phyloP scores from a whole-genome alignment of 352 stramenopile genomes.

The Phytophthora vignae region DNA sequence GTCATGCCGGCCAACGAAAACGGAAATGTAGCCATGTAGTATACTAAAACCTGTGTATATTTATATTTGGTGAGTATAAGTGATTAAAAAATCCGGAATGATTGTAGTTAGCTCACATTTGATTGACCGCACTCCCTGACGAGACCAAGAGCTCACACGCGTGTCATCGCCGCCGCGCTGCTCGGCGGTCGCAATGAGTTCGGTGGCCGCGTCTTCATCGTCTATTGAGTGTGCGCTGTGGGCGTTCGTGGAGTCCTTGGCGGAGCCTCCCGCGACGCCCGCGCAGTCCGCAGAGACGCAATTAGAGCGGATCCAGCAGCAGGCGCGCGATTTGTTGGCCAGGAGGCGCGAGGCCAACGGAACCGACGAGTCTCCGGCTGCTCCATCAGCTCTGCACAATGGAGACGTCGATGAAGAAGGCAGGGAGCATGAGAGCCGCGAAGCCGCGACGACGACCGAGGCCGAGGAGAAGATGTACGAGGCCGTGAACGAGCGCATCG shows the following conservation, averaged over 20 bases:
- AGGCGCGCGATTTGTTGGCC: slow-evolving; percentile 47
- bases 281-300: slow-evolving; percentile 14
- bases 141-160: not conserved
- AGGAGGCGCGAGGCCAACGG: slow-evolving; percentile 24
- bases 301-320: slow-evolving; percentile 44
- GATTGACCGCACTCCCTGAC: slow-evolving; percentile 12
- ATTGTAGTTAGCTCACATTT: slow-evolving; percentile 13
- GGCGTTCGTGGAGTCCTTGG: slow-evolving; percentile 57
- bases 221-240: slow-evolving; percentile 52
- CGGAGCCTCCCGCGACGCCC: slow-evolving; percentile 1
- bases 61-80: not conserved
- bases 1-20: slow-evolving; percentile 27
- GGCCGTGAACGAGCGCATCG: slow-evolving; percentile 72
- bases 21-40: slow-evolving; percentile 19
- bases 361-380: slow-evolving; percentile 13
- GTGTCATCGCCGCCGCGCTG: slow-evolving; percentile 7
- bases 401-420: too few relatives aligned
- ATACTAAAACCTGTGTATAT: not conserved
- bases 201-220: not conserved
- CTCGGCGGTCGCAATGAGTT: slow-evolving; percentile 29
- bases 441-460: slow-evolving; percentile 10
- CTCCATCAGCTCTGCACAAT: slow-evolving; percentile 2
- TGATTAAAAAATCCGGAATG: slow-evolving; percentile 8
- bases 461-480: slow-evolving; percentile 50
- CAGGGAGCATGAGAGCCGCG: slow-evolving; percentile 5